Conservation (phyloP, 306 rosid species). For the Prunus dulcis region DNA sequence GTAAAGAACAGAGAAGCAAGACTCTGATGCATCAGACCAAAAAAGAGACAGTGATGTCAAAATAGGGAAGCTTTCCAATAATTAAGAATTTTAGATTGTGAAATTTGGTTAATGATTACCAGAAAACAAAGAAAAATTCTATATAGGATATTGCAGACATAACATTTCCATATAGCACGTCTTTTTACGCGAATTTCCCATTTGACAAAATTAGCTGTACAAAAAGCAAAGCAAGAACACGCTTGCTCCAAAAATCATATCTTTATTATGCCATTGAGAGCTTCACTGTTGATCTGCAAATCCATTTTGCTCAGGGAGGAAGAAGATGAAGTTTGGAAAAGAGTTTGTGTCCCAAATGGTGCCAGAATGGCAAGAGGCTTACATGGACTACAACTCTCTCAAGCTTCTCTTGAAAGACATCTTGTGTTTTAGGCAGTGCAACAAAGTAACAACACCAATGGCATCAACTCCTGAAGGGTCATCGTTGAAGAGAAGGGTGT, state of each 20-base stretch:
- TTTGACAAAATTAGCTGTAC: not conserved
- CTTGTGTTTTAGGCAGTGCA: slow-evolving; percentile 15
- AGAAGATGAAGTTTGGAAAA: slow-evolving; percentile 74
- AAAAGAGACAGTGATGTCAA: not conserved
- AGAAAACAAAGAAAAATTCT: not conserved
- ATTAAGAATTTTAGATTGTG: not conserved
- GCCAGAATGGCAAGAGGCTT: slow-evolving; percentile 78
- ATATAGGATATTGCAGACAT: not conserved
- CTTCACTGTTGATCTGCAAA: slow-evolving; percentile 4
- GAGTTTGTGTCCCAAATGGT: slow-evolving; percentile 67
- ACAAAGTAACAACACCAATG: slow-evolving; percentile 22
- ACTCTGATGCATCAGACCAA: not conserved
- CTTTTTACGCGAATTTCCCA: not conserved
- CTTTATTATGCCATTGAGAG: not conserved
- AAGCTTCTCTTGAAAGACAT: slow-evolving; percentile 44
- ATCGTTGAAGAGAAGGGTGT: slow-evolving; percentile 39
- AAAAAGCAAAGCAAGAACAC: not conserved
- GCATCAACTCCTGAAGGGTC: slow-evolving; percentile 44
- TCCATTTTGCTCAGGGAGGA: not conserved
- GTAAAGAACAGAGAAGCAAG: not conserved
- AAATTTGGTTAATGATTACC: not conserved
- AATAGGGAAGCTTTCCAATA: not conserved
- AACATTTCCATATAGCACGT: not conserved
- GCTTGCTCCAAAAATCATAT: not conserved
- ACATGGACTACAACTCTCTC: slow-evolving; percentile 61